Percentiles rank a stretch among this genome's conserved stretches.
These are phyloP conservation scores for Dothistroma septosporum DNA, from an alignment of 2,329 filamentous ascomycete species.

Conservation along the genomic window DNA sequence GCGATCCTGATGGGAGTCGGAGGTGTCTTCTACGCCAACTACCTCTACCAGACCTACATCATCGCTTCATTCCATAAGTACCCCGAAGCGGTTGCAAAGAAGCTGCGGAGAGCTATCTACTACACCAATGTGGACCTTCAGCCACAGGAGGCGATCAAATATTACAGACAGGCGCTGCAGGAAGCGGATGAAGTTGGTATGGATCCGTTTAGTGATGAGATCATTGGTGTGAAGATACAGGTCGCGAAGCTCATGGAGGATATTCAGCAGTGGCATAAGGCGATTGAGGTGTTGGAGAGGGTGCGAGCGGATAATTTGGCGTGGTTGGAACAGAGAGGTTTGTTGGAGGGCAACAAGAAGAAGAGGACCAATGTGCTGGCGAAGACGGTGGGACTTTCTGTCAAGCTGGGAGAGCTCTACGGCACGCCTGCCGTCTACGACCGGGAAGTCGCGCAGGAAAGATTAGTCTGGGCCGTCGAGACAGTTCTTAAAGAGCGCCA, in stretches of 20 bases:
- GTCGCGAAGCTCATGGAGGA: slow-evolving; percentile 76
- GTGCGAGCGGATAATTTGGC: slow-evolving; percentile 63
- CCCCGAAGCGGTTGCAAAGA: slow-evolving; percentile 68
- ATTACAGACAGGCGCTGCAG: slow-evolving; percentile 75
- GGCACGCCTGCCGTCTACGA: slow-evolving; percentile 70
- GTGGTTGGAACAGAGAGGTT: slow-evolving; percentile 46
- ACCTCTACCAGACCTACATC: slow-evolving; percentile 47
- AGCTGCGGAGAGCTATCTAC: slow-evolving; percentile 79
- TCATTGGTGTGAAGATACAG: slow-evolving; percentile 83
- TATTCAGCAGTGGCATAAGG: slow-evolving; percentile 63
- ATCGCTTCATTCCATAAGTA: slow-evolving; percentile 51
- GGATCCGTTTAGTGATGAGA: slow-evolving; percentile 86
- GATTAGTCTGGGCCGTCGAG: slow-evolving; percentile 76
- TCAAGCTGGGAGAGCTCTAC: slow-evolving; percentile 84
- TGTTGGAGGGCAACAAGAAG: slow-evolving; percentile 42
- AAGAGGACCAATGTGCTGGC: slow-evolving; percentile 63
- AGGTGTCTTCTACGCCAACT: slow-evolving; percentile 43
- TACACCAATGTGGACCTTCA: slow-evolving; percentile 75
- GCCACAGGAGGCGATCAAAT: slow-evolving; percentile 71
- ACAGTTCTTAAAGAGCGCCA: slow-evolving; percentile 70
- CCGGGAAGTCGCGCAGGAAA: slow-evolving; percentile 67
- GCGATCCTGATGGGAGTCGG: slow-evolving; percentile 38
- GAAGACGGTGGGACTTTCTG: slow-evolving; percentile 69
- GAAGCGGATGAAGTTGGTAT: slow-evolving; percentile 69
- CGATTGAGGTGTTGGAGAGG: slow-evolving; percentile 74